A percentile compares a stretch with the other conserved stretches of the same genome.
Conservation (phyloP, 306 rosid genomes). For the Glycyrrhiza uralensis region DNA sequence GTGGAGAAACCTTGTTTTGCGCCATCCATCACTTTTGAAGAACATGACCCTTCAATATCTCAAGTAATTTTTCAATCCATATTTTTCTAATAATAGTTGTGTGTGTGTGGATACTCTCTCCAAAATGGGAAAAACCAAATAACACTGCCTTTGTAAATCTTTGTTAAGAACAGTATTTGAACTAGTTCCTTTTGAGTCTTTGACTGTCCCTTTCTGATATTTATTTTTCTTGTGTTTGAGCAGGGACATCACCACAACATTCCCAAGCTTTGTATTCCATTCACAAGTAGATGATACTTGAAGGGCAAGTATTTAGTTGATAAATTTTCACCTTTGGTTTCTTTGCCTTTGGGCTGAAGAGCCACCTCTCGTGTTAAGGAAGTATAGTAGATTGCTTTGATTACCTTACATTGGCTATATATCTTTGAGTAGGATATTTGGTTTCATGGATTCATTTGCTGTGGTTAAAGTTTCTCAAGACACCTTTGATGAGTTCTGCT, state of each 20-base stretch:
- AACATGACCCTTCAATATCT: slow-evolving; percentile 98
- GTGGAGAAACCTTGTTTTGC: slow-evolving; percentile 92
- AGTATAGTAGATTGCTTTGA: slow-evolving; percentile 19
- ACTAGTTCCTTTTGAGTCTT: too few relatives aligned
- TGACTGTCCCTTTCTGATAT: slow-evolving; percentile 2
- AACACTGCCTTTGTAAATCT: not conserved
- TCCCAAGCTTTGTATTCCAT: slow-evolving; percentile 92
- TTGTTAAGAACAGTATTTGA: not conserved
- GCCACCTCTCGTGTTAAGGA: slow-evolving; percentile 11
- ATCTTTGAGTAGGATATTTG: slow-evolving; percentile 29
- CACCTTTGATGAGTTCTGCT: slow-evolving; percentile 3
- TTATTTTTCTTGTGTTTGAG: slow-evolving; percentile 16
- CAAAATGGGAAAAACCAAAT: not conserved
- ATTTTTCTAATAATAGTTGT: not conserved
- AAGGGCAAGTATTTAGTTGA: slow-evolving; percentile 12
- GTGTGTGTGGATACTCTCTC: not conserved
- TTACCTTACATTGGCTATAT: slow-evolving; percentile 10
- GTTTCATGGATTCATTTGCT: slow-evolving; percentile 28
- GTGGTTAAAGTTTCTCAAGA: slow-evolving; percentile 17
- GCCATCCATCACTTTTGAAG: slow-evolving; percentile 93
- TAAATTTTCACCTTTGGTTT: slow-evolving; percentile 9
- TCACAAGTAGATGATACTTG: slow-evolving; percentile 89
- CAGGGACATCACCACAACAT: slow-evolving; percentile 97
- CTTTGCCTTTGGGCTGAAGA: slow-evolving; percentile 22
- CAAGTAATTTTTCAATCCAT: slow-evolving; percentile 51